Conservation (phyloP, 176 grass and related monocot species). For the Poa annua region DNA sequence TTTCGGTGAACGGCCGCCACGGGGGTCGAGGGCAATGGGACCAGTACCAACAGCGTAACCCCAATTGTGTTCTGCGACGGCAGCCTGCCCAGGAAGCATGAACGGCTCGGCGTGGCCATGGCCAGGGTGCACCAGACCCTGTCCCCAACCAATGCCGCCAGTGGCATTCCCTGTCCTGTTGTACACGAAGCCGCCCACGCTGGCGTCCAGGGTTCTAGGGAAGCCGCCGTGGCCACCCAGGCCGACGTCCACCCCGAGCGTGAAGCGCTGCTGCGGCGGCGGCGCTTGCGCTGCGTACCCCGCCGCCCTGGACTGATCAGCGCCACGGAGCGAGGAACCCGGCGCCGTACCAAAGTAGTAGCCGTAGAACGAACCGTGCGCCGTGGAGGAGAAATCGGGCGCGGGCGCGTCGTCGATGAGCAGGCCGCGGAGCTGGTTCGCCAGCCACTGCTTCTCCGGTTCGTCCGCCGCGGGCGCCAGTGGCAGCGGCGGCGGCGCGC, state of each 20-base stretch:
- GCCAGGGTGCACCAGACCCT: conserved; percentile 45
- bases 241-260: conserved; percentile 21
- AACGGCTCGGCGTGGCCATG: conserved; percentile 32
- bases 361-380: conserved; percentile 11
- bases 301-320: conserved; percentile 36
- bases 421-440: conserved; percentile 41
- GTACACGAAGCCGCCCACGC: conserved; percentile 35
- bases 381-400: conserved; percentile 13
- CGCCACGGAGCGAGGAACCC: conserved; percentile 36
- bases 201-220: conserved; percentile 17
- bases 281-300: conserved; percentile 34
- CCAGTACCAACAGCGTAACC: conserved; percentile 26
- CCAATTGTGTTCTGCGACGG: conserved; percentile 34
- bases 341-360: conserved; percentile 36
- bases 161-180: conserved; percentile 35
- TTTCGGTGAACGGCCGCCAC: conserved; percentile 11
- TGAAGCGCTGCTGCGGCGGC: conserved; percentile 25
- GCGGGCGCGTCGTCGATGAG: conserved; percentile 37
- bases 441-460: conserved; percentile 28
- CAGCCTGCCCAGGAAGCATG: conserved; percentile 43
- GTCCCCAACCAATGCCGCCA: conserved; percentile 37
- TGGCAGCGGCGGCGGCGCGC: conserved; percentile 18
- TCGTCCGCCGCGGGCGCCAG: conserved; percentile 15
- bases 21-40: conserved; percentile 31
- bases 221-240: conserved; percentile 31